Percentiles rank a stretch among this genome's conserved stretches.
phyloP scores from a whole-genome alignment of 108 stramenopile species.

The Thalassiosira profunda region DNA sequence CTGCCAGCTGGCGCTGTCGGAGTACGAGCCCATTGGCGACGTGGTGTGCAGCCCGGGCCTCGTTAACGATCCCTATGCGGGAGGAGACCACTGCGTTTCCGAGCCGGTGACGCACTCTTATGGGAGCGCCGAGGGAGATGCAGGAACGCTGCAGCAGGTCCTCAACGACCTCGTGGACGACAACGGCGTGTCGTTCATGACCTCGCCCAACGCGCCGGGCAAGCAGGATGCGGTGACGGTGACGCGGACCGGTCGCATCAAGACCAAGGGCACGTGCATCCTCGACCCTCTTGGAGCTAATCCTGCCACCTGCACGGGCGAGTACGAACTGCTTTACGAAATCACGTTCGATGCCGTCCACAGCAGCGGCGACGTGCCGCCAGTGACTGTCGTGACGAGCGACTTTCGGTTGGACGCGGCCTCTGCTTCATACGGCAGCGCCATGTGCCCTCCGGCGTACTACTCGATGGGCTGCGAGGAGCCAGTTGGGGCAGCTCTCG shows the following conservation, averaged over 20 bases:
- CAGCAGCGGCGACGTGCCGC: constrained; percentile 77
- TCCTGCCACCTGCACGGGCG: constrained; percentile 50
- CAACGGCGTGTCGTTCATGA: constrained; percentile 54
- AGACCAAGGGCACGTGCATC: constrained; percentile 46
- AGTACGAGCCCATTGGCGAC: constrained; percentile 42
- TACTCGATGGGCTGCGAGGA: constrained; percentile 34
- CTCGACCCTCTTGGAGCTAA: constrained; percentile 12
- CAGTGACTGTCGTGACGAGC: constrained; percentile 37
- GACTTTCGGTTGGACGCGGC: constrained; percentile 32
- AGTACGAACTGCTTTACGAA: constrained; percentile 64
- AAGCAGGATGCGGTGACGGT: constrained; percentile 45
- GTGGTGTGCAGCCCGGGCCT: constrained; percentile 54
- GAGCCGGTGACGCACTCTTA: constrained; percentile 28
- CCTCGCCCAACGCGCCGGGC: constrained; percentile 21
- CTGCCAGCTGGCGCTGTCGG: constrained; percentile 53
- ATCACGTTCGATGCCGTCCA: constrained; percentile 72
- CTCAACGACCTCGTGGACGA: constrained; percentile 50
- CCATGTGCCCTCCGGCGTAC: constrained; percentile 25
- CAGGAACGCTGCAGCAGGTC: constrained; percentile 42
- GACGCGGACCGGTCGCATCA: constrained; percentile 36
- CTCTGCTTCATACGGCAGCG: constrained; percentile 25
- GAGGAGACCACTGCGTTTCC: constrained; percentile 54
- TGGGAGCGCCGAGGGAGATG: constrained; percentile 33
- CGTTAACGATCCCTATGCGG: constrained; percentile 36
- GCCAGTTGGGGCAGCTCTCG: constrained; percentile 37